Conservation (phyloP, 495 filamentous ascomycete species). For the Arthonia radiata region DNA sequence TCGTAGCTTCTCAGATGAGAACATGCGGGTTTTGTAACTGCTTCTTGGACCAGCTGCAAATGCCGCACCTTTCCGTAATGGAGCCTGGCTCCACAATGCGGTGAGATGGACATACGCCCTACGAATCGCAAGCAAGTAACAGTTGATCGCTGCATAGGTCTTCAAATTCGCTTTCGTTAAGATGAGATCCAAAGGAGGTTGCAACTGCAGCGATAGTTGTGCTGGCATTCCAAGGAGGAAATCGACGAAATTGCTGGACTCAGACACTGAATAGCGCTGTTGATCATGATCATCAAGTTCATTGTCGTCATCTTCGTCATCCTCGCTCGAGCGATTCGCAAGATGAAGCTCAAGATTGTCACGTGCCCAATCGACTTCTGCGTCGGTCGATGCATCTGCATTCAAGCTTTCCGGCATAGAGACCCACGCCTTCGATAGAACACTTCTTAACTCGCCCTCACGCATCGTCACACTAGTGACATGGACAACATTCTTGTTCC, state of each 20-base stretch:
- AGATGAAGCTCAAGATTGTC: too few species aligned
- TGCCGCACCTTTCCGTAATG: constrained; percentile 50
- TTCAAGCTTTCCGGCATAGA: too few species aligned
- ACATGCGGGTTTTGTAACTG: constrained; percentile 28
- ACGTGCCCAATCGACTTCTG: too few species aligned
- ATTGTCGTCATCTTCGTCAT: constrained; percentile 49
- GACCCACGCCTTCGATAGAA: constrained; percentile 51
- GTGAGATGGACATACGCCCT: constrained; percentile 60
- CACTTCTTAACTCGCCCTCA: constrained; percentile 59
- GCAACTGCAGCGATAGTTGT: constrained; percentile 41
- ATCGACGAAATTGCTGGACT: constrained; percentile 37
- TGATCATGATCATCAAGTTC: constrained; percentile 37
- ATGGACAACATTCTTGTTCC: too few species aligned
- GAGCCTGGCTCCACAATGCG: constrained; percentile 60
- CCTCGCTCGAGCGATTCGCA: too few species aligned
- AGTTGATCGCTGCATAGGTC: constrained; percentile 57
- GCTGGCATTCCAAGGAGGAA: constrained; percentile 60
- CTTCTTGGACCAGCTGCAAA: constrained; percentile 39
- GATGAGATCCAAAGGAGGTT: constrained; percentile 68
- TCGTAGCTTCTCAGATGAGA: constrained; percentile 23
- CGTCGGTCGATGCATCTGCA: too few species aligned
- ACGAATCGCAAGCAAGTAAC: constrained; percentile 65
- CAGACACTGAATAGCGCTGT: constrained; percentile 5
- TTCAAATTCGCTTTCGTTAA: constrained; percentile 48
- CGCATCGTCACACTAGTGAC: constrained; percentile 64